Evolutionary conservation across 2,329 filamentous ascomycete species (phyloP), one percentile per base, ranked within the genome.

Genomic region (Didymella pinodella): DNA sequence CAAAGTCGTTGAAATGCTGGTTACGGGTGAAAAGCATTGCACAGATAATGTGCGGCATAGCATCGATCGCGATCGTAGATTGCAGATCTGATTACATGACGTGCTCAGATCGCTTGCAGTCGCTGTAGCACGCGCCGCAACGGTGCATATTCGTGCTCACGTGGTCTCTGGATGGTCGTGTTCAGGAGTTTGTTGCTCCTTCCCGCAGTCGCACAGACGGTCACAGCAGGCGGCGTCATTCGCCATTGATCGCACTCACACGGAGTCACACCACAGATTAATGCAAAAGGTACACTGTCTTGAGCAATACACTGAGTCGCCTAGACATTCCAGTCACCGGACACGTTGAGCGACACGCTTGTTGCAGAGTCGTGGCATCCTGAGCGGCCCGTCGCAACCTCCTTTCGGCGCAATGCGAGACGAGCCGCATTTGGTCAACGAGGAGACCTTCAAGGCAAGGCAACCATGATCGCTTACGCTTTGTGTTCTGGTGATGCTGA

Each of bases 141-240:
- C 22, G 40, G 22, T 25, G 40, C 40, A 43, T 43, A 25, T 11
- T 16, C 14, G 14, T 44, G 41, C 22, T 44, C 45, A 32, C 16
- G 16, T 34, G 45, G 25, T 36, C 26, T 32, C 3, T 34, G 29
- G 12, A 20, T n/a, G n/a, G 11, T 36, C 31, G 20, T 49, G 22
- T 41, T 40, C 25, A 36, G 28, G 28, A 40, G 36, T 25, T 38
- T 41, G 51, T 26, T 47, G 51, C 51, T 25, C 26, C 32, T 47
- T 47, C 43, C 44, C 22, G 45, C 28, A 20, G 28, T 29, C 3
- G 44, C 45, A 54, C 52, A 31, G 52, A 54, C 34, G 6, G 38
- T 47, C 11, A 20, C 25, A 25, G 41, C 34, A 50, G 36, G 26
- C 44, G 36, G 18, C 34, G 34, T 38, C 44, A 54, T 18, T 47